Evolutionary conservation across 2,329 filamentous ascomycete species (phyloP).

Genomic region (Talaromyces sp.): DNA sequence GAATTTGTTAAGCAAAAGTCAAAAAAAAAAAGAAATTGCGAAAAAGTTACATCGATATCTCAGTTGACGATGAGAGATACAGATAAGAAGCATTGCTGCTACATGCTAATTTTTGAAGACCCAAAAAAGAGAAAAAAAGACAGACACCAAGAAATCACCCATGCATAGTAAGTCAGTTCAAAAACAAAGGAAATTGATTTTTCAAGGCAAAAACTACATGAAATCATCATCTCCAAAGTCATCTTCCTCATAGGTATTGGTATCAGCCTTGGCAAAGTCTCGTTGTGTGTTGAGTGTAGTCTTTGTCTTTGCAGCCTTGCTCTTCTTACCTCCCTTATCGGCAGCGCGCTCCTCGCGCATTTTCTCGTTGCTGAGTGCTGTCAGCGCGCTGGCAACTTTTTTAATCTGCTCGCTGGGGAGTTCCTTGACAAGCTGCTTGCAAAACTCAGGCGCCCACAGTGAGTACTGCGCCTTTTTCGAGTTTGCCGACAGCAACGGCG

Average conservation of each 20-base stretch:
- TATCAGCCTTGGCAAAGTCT: constrained; percentile 57
- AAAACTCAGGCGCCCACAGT: constrained; percentile 85
- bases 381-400: constrained; percentile 83
- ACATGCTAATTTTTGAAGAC: background rate
- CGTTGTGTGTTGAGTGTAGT: constrained; percentile 64
- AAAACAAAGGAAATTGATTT: background rate
- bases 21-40: background rate
- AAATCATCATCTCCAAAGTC: constrained; percentile 64
- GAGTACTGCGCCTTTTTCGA: constrained; percentile 85
- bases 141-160: constrained; percentile 2
- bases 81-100: constrained; percentile 1
- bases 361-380: constrained; percentile 93
- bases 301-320: constrained; percentile 95
- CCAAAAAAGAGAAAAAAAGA: constrained; percentile 12
- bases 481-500: constrained; percentile 69
- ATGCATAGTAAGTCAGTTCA: constrained; percentile 2
- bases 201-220: constrained; percentile 32
- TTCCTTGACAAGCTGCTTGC: constrained; percentile 80
- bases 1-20: background rate
- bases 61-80: background rate
- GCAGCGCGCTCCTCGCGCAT: constrained; percentile 96
- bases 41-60: background rate
- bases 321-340: constrained; percentile 94
- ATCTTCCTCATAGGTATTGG: constrained; percentile 75
- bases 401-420: constrained; percentile 91